These are phyloP conservation scores for Saccharomyces hybrid DNA, from an alignment of 1,139 yeast genomes.

Conservation along the genomic window DNA sequence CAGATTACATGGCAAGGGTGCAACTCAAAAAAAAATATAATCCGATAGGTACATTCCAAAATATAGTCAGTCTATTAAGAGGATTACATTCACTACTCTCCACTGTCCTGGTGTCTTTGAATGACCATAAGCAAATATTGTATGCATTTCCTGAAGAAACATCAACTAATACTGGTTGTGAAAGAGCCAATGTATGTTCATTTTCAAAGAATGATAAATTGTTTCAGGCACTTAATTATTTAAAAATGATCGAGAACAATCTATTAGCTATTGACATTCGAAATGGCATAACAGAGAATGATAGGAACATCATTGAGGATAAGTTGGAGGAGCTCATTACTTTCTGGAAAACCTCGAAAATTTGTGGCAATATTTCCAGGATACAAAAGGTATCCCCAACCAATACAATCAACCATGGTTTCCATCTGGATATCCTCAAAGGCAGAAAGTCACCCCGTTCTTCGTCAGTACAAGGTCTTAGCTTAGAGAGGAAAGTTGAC, in stretches of 20 bases:
- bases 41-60: neutral
- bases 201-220: neutral
- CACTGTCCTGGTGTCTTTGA: neutral
- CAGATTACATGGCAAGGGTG: neutral
- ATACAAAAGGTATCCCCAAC: neutral
- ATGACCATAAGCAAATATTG: neutral
- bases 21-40: neutral
- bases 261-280: neutral
- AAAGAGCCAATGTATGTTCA: neutral
- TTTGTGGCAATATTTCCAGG: neutral
- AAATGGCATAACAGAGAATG: neutral
- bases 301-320: neutral
- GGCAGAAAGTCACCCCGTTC: neutral
- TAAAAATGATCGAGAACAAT: neutral
- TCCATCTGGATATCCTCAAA: conserved; percentile 9
- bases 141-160: neutral
- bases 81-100: neutral
- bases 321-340: neutral
- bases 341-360: neutral
- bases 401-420: conserved; percentile 5
- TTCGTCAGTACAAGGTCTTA: conserved; percentile 2
- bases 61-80: neutral
- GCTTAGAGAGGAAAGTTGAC: conserved; percentile 14
- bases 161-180: neutral
- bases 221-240: neutral